Evolutionary conservation across 805 yeast species (phyloP), one percentile per base, ranked within the genome.

Genomic region (Cyberlindnera mycetangii): DNA sequence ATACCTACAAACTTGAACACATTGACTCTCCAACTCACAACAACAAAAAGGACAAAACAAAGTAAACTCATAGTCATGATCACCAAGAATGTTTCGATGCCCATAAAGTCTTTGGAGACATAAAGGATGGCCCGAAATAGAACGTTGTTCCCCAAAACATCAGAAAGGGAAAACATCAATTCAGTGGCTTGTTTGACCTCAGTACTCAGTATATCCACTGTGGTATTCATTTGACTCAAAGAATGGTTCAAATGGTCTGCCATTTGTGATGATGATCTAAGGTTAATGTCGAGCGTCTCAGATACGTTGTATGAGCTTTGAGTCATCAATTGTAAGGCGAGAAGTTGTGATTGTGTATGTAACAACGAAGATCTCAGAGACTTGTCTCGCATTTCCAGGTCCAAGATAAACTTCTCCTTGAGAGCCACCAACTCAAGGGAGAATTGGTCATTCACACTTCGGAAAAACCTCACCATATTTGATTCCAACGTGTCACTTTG

Each of bases 1-100:
- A 49, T 44, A 4, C 55, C 55, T 19, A 52, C 28, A 21, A 45
- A 47, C 27, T 42, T 52, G 44, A 52, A 49, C 16, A 52, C 32
- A 16, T 52, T 45, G 10, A 52, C 17, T 27, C 37, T 44, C 32
- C 42, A 45, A 22, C 47, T 43, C 8, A 49, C 20, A 25, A 49
- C 12, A 5, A 48, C 19, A 11, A 45, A 39, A 3, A 21, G 25
- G 2, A 42, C 5, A 24, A 52, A 49, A n/a, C 39, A 28, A 3
- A 37, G 16, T 16, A 47, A 11, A 2, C 40, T 21, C 14, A 39
- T 18, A 5, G 51, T 33, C 5, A 33, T 44, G 8, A 24, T 35
- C 10, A 49, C 28, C 12, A 51, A 18, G 7, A 46, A 7, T 5
- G 41, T 10, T 25, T 47, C 51, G 2, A 38, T 24, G 0, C 47